Percentiles rank a stretch among this genome's conserved stretches.
These are phyloP conservation scores for Stropharia rugosoannulata DNA, from an alignment of 768 basidiomycete genomes.

Conservation along the genomic window DNA sequence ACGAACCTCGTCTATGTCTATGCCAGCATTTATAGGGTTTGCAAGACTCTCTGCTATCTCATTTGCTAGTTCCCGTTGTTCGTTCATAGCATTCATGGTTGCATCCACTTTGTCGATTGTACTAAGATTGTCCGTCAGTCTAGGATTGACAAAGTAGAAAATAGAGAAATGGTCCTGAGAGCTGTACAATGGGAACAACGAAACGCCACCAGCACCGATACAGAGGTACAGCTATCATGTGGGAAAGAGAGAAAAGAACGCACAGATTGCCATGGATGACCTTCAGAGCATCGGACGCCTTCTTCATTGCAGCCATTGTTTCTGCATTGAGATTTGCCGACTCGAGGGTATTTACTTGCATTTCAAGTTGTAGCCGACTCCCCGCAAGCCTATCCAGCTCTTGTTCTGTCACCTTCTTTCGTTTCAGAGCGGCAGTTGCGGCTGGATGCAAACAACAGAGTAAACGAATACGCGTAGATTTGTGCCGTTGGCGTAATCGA, in stretches of 20 bases:
- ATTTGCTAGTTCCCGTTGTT: constrained; percentile 89
- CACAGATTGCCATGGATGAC: constrained; percentile 89
- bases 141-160: background rate
- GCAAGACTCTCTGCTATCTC: constrained; percentile 92
- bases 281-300: constrained; percentile 85
- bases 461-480: background rate
- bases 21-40: constrained; percentile 56
- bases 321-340: constrained; percentile 97
- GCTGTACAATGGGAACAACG: background rate
- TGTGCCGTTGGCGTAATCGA: background rate
- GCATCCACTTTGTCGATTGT: constrained; percentile 86
- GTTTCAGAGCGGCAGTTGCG: constrained; percentile 85
- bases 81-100: constrained; percentile 83
- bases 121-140: constrained; percentile 36
- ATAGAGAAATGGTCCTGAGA: background rate
- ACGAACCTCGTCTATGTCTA: constrained; percentile 72
- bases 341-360: constrained; percentile 96
- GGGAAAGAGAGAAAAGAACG: constrained; percentile 31
- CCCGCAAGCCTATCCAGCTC: constrained; percentile 87
- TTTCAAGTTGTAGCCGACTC: constrained; percentile 88
- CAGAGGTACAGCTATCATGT: background rate
- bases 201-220: background rate
- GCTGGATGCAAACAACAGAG: constrained; percentile 40
- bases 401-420: constrained; percentile 88
- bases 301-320: constrained; percentile 97